phyloP scores from a whole-genome alignment of 1,284 basidiomycete genomes.

The Pisolithus thermaeus region DNA sequence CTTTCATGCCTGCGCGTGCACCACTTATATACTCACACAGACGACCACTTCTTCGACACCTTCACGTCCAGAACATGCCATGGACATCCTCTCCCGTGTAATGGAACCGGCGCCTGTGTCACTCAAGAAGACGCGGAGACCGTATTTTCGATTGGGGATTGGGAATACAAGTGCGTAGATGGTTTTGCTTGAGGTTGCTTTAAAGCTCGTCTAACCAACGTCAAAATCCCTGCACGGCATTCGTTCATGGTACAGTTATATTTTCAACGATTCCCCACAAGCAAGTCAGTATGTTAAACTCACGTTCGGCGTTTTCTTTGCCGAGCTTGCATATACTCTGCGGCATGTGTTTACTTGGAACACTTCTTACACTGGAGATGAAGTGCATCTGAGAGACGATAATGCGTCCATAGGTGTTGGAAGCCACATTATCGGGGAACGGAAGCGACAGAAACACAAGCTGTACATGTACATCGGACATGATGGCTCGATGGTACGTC shows the following conservation, averaged over 20 bases:
- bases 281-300: slow-evolving; percentile 41
- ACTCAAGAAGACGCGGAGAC: slow-evolving; percentile 37
- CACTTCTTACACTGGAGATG: too few species aligned
- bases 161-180: slow-evolving; percentile 43
- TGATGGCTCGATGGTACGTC: slow-evolving; percentile 46
- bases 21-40: slow-evolving; percentile 16
- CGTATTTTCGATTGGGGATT: slow-evolving; percentile 40
- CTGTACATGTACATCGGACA: slow-evolving; percentile 44
- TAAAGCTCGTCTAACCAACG: background rate
- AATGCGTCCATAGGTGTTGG: too few species aligned
- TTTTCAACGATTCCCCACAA: slow-evolving; percentile 42
- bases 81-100: slow-evolving; percentile 45
- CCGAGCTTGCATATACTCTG: slow-evolving; percentile 31
- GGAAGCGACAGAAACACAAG: slow-evolving; percentile 29
- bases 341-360: background rate
- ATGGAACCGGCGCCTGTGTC: slow-evolving; percentile 39
- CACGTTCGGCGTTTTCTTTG: slow-evolving; percentile 39
- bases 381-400: too few species aligned
- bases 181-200: background rate
- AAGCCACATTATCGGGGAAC: slow-evolving; percentile 20
- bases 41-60: slow-evolving; percentile 44
- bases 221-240: background rate
- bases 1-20: background rate
- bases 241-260: slow-evolving; percentile 34
- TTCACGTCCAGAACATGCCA: slow-evolving; percentile 46